Percentiles rank a stretch among this genome's conserved stretches.
Evolutionary conservation across 805 yeast genomes (phyloP).

Genomic region (Myxozyma kluyveri): DNA sequence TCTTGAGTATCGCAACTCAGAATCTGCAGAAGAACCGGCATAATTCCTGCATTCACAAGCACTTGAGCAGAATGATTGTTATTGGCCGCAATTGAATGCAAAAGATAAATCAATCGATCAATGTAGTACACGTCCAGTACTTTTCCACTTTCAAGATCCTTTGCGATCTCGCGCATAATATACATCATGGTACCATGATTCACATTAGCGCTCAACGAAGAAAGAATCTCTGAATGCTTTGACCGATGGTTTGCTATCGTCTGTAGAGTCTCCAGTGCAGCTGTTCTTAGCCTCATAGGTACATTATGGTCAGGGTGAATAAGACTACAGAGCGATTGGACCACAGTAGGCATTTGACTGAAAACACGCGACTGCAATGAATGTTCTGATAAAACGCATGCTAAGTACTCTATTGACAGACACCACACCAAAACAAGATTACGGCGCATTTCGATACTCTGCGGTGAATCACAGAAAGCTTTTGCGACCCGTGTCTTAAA

Average conservation of each 20-base stretch:
- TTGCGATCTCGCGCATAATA: slow-evolving; percentile 60
- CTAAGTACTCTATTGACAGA: slow-evolving; percentile 61
- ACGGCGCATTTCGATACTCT: slow-evolving; percentile 54
- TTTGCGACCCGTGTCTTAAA: slow-evolving; percentile 64
- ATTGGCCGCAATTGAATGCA: slow-evolving; percentile 59
- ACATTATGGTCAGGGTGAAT: slow-evolving; percentile 63
- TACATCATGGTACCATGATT: slow-evolving; percentile 81
- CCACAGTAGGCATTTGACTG: slow-evolving; percentile 67
- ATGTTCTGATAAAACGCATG: slow-evolving; percentile 55
- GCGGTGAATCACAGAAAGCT: slow-evolving; percentile 62
- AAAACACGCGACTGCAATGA: slow-evolving; percentile 63
- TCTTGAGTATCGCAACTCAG: slow-evolving; percentile 49
- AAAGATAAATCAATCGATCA: slow-evolving; percentile 53
- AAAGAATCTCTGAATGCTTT: slow-evolving; percentile 73
- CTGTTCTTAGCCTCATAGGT: slow-evolving; percentile 52
- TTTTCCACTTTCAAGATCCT: slow-evolving; percentile 46
- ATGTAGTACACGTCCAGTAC: slow-evolving; percentile 49
- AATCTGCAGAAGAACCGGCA: slow-evolving; percentile 63
- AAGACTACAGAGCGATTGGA: slow-evolving; percentile 67
- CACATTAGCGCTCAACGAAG: slow-evolving; percentile 80
- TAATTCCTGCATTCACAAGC: slow-evolving; percentile 70
- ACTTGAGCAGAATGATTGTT: slow-evolving; percentile 41
- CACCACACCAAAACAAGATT: slow-evolving; percentile 63
- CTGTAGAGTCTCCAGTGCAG: slow-evolving; percentile 66
- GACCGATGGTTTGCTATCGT: slow-evolving; percentile 62